Evolutionary conservation across 2,329 filamentous ascomycete species (phyloP), one percentile per base, ranked within the genome.

Genomic region (Elsinoe perseae): DNA sequence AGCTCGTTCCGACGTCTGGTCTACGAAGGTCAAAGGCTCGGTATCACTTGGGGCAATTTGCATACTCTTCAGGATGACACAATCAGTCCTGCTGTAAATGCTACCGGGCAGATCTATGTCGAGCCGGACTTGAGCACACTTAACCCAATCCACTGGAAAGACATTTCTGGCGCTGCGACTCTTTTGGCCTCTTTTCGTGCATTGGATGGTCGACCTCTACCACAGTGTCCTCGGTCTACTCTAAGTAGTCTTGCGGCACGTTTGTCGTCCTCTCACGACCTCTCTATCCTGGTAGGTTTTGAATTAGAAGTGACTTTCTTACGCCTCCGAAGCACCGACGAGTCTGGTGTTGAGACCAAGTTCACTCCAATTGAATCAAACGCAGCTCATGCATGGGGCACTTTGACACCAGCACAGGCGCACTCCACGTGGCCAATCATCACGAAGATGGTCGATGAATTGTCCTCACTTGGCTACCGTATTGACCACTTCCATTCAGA

Each of bases 231-330:
- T 0, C 78, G 73, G 48, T 64, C 64, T 38, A 66, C 63, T 38
- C 67, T 75, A n/a, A 64, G 70, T 32, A 73, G 70, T 2, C 73
- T 83, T 0, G 65, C 85, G 1, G 72, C 77, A 0, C 70, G 72
- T 4, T 78, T 86, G 0, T 71, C 76, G 9, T 63, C 70, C 1
- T 73, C 80, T 4, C 69, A 76, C 34, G 74, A 76, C 1, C 73
- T 89, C 2, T 69, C 75, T 2, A 81, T 90, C 48, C 74, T 84
- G 0, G 70, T 89, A 14, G 89, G 89, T 0, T 95, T 93, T 61
- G 89, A 95, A 68, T 82, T 95, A 38, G 89, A 95, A 69, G 80
- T 93, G 8, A 77, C 87, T 1, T 83, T 95, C 61, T 73, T 92
- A 61, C 76, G 77, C 38, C 76, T 77, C 18, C 68, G 14, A 9